Evolutionary conservation across 768 basidiomycete species (phyloP).

Genomic region (Boletus barrowsii): DNA sequence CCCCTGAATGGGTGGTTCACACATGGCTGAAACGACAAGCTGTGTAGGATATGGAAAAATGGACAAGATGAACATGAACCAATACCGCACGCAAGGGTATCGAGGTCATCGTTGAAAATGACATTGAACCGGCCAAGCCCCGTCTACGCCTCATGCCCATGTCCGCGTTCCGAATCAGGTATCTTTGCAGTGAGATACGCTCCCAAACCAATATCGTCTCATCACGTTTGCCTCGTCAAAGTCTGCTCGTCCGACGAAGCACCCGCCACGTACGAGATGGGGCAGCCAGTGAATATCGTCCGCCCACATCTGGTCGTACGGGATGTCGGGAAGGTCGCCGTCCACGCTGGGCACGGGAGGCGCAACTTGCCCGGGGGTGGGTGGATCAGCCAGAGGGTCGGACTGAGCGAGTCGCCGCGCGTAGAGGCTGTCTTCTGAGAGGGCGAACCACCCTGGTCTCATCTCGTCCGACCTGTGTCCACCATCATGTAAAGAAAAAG

Average conservation of each 20-base stretch:
- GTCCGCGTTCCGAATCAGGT: too few species aligned
- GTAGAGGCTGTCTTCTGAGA: constrained; percentile 21
- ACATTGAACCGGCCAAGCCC: too few species aligned
- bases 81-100: too few species aligned
- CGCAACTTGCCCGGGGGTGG: too few species aligned
- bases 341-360: background rate
- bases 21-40: too few species aligned
- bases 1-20: too few species aligned
- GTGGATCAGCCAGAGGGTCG: background rate
- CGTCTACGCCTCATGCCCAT: too few species aligned
- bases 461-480: constrained; percentile 76
- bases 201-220: constrained; percentile 76
- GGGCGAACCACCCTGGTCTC: constrained; percentile 77
- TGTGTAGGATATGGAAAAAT: too few species aligned
- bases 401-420: constrained; percentile 2
- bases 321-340: constrained; percentile 41
- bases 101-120: too few species aligned
- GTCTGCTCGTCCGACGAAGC: constrained; percentile 51
- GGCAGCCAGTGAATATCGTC: constrained; percentile 72
- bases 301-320: constrained; percentile 58
- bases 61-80: too few species aligned
- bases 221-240: constrained; percentile 80
- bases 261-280: constrained; percentile 42
- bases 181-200: constrained; percentile 20
- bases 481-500: background rate